These are phyloP conservation scores for Neonectria neomacrospora DNA, from an alignment of 2,329 filamentous ascomycete genomes.

Conservation along the genomic window DNA sequence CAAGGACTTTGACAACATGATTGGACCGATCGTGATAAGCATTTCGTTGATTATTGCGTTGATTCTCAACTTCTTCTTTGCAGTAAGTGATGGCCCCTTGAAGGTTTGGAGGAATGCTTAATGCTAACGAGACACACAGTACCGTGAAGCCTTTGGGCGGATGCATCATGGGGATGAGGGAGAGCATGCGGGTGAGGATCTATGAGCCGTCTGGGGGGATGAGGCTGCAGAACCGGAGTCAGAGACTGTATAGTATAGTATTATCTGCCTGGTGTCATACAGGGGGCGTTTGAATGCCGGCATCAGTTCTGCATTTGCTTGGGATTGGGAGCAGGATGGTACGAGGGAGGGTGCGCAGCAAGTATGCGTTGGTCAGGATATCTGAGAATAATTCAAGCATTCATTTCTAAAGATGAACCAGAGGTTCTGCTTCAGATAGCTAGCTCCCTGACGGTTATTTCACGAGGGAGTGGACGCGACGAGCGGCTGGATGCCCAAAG, in stretches of 20 bases:
- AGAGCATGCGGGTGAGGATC: constrained; percentile 43
- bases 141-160: constrained; percentile 48
- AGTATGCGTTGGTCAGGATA: neutral
- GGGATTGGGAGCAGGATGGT: neutral
- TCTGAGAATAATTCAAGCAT: constrained; percentile 12
- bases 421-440: too few relatives aligned
- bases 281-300: constrained; percentile 33
- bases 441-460: too few relatives aligned
- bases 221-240: neutral
- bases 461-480: neutral
- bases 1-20: constrained; percentile 90
- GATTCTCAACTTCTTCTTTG: constrained; percentile 88
- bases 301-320: constrained; percentile 29
- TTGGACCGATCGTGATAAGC: constrained; percentile 87
- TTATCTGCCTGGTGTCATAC: constrained; percentile 12
- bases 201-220: constrained; percentile 35
- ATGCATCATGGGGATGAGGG: constrained; percentile 37
- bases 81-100: constrained; percentile 64
- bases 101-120: neutral
- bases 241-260: constrained; percentile 23
- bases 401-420: neutral
- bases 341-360: neutral
- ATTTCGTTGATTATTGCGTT: constrained; percentile 81
- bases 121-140: constrained; percentile 42
- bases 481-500: neutral